Base-by-base conservation (phyloP, 1,284 basidiomycete species). In the Mycena sp. region DNA sequence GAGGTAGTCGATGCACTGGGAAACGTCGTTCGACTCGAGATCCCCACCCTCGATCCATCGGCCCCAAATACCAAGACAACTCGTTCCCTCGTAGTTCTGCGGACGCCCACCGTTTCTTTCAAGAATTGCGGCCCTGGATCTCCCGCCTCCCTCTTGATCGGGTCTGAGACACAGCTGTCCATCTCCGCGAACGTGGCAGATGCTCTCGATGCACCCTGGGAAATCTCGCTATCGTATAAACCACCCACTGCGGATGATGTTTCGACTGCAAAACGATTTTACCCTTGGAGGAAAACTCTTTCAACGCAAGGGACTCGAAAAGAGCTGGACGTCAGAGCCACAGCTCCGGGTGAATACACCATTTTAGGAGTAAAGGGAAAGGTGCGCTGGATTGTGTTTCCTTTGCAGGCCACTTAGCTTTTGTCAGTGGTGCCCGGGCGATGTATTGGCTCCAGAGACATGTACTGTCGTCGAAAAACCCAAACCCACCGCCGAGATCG, bases 331-430 rank as follows among this genome's bases (percentile, higher is more conserved):
- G 79, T 95, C 16, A 83, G 80, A 25, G 89, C 88, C 48, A 84
- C 76, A 73, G 82, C 86, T 6, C 92, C 96, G 1, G 97, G 97
- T n/a, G 90, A 91, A 54, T 99, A 97, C 80, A 89, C 88, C 4
- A 89, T 99, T 39, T 78, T 90, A 1, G 86, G 88, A 18, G 87
- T 97, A 18, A 86, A 86, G 72, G 96, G 96, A 39, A 89, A 88
- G 82, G 89, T 88, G 69, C 64, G 81, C 72, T 39, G 7, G 30
- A 50, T 38, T 9, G 30, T 54, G 62, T 44, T 69, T 44, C 25
- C 67, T 59, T 65, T 41, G 22, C 50, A 61, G 18, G 18, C 1
- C 61, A 37, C 38, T 69, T 65, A 68, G 11, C 20, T 34, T 63
- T 37, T 68, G 44, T 50, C 71, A 91, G 87, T 86, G 94, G 86